These are phyloP conservation scores for Dentipellis sp. DNA, from an alignment of 768 basidiomycete species.

Conservation along the genomic window DNA sequence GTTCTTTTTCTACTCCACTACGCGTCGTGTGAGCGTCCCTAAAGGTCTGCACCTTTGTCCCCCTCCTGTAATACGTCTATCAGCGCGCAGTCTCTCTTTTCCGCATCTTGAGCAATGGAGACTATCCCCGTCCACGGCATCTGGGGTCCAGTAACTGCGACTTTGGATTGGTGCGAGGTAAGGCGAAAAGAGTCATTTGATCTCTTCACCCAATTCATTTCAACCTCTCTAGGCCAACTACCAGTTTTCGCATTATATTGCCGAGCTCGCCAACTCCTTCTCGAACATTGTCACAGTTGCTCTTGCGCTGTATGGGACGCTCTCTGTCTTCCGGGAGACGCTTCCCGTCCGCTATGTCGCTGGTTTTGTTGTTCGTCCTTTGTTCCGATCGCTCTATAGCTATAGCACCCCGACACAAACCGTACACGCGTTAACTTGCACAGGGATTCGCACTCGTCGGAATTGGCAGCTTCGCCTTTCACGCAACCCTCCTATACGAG, in stretches of 20 bases:
- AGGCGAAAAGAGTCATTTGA: slow-evolving; percentile 11
- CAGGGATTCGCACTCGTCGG: slow-evolving; percentile 65
- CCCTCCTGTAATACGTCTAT: too few relatives aligned
- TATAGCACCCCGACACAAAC: background rate
- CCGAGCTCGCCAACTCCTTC: slow-evolving; percentile 62
- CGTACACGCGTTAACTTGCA: slow-evolving; percentile 1
- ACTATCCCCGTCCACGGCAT: slow-evolving; percentile 23
- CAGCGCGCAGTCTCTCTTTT: too few relatives aligned
- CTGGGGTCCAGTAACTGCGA: slow-evolving; percentile 61
- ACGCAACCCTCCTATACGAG: slow-evolving; percentile 64
- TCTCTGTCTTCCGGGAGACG: slow-evolving; percentile 19
- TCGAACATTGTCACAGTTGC: slow-evolving; percentile 55
- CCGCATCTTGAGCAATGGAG: background rate
- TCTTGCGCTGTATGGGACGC: slow-evolving; percentile 42
- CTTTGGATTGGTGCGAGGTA: slow-evolving; percentile 70
- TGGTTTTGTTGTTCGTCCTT: slow-evolving; percentile 21
- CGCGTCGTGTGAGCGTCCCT: too few relatives aligned
- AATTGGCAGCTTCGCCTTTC: slow-evolving; percentile 72
- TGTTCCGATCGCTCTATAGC: background rate
- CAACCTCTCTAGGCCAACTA: slow-evolving; percentile 49
- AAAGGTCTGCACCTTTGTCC: too few relatives aligned
- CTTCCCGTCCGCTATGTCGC: slow-evolving; percentile 28
- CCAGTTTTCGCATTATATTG: slow-evolving; percentile 68
- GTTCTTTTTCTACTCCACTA: too few relatives aligned
- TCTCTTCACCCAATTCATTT: background rate